Base-by-base conservation (phyloP, 495 filamentous ascomycete genomes). In the Talaromyces liani region DNA sequence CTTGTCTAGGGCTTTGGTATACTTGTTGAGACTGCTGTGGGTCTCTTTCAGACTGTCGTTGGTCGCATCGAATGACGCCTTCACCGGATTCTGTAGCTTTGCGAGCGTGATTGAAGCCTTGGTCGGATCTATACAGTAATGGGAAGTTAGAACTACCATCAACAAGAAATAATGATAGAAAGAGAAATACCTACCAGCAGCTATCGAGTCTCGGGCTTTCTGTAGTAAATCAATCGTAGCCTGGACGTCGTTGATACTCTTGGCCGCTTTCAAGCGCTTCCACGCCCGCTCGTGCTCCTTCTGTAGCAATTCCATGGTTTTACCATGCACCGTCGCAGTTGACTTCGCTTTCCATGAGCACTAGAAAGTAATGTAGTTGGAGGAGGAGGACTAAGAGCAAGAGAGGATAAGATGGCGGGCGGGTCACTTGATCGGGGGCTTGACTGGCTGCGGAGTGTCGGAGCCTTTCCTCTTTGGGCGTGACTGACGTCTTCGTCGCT, bases 71-170 rank as follows among this genome's bases (percentile, higher is more conserved):
- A 98, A 87, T 0, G 87, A 86, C 36, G 85, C 74, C 66, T 90
- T 92, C 41, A 94, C 77, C 1, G 92, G 88, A 65, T 86, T 92
- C 68, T 97, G 92, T 9, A 95, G 85, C 70, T 89, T 94, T 3
- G 89, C 87, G 34, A 98, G 79, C 18, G 85, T 89, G 27, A 89
- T 73, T 6, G 85, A 82, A 10, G 90, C 84, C 33, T 84, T 83
- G 56, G 84, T 84, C 7, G 91, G 87, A 67, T 95, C 91, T 85
- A 73, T 20, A 62, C 56, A 73, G 64, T 59, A 14, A 25, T 63
- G 60, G 12, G 16, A 41, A 16, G 36, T 41, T 3, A 41, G 36
- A 41, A n/a, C 14, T 41, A 41, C 14, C 36, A 3, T 41, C 36
- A 41, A 16, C 1, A 41, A 41, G 47, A 51, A 33, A 59, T 16